Evolutionary conservation across 768 basidiomycete genomes (phyloP).

Genomic region (Omphalotus guepiniiformis): DNA sequence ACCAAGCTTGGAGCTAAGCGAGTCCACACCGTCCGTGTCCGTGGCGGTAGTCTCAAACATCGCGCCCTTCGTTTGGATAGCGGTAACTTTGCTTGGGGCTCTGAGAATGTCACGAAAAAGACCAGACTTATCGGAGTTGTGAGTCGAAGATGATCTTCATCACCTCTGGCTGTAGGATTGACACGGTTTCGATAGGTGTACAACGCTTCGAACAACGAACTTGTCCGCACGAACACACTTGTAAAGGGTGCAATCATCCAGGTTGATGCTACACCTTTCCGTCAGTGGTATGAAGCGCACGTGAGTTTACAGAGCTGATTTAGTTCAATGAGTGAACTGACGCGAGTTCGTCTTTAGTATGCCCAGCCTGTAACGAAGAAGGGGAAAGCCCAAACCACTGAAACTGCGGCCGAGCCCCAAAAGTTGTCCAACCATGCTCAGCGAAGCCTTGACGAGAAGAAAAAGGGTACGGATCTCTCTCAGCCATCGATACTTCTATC

Average conservation of each 20-base stretch:
- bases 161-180: background rate
- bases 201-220: conserved; percentile 99
- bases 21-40: conserved; percentile 89
- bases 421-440: conserved; percentile 91
- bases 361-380: conserved; percentile 93
- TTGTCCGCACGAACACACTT: conserved; percentile 98
- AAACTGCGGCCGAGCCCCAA: conserved; percentile 51
- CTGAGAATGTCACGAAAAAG: conserved; percentile 91
- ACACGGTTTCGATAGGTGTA: conserved; percentile 82
- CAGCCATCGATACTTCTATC: background rate
- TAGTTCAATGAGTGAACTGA: background rate
- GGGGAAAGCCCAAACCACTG: conserved; percentile 57
- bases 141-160: conserved; percentile 29
- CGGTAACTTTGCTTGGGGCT: conserved; percentile 99
- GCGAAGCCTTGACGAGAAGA: conserved; percentile 82
- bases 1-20: conserved; percentile 97
- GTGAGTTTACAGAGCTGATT: conserved; percentile 47
- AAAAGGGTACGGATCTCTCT: conserved; percentile 60
- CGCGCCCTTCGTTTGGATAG: conserved; percentile 94
- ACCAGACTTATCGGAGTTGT: conserved; percentile 96
- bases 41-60: conserved; percentile 94
- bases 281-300: conserved; percentile 99
- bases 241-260: conserved; percentile 97
- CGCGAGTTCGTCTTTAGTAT: conserved; percentile 51
- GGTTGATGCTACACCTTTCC: conserved; percentile 97